Base-by-base conservation (phyloP, 129 eudicot genomes). In the Ambrosia artemisiifolia region DNA sequence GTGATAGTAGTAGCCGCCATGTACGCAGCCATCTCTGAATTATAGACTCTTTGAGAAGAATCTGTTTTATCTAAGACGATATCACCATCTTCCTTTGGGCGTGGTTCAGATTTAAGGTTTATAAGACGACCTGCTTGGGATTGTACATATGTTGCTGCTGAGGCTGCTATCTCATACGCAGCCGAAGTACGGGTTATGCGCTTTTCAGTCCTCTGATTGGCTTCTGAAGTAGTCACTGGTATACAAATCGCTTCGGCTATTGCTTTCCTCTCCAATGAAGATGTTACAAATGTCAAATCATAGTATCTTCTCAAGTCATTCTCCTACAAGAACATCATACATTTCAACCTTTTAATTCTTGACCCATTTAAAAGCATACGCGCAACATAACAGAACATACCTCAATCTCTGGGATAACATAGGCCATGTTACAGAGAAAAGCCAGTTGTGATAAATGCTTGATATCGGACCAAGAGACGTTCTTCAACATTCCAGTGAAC, bases 1-100 rank as follows among this genome's bases (percentile, higher is more conserved):
- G 97, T 91, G 88, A 91, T 87, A 7, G 97, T 87, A 11, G 95
- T 82, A n/a, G 97, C 95, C 6, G 97, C 94, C 73, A 91, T 87
- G 42, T 81, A 84, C 4, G 97, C 97, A 4, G 95, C 97, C 89
- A 82, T 85, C 81, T 85, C 95, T 24, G 97, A 82, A 10, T 83
- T 85, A 80, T 81, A 78, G 0, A 82, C 79, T 73, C 83, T 75
- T 28, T 55, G 17, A 47, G 75, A 70, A 9, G 62, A 63, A 68
- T 77, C 84, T 16, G 69, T 49, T 67, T 75, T 79, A 46, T 75
- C 35, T 35, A 50, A 49, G 43, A 5, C 50, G 62, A 13, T 50
- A 43, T 13, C 74, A 34, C 75, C 70, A 35, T 71, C 80, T 11
- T 65, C 76, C 40, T 46, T 63, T 3, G 49, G 60, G 50, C 60